These are phyloP conservation scores for Kentomonas sorsogonicus DNA, from an alignment of 208 protist genomes.

Conservation along the genomic window DNA sequence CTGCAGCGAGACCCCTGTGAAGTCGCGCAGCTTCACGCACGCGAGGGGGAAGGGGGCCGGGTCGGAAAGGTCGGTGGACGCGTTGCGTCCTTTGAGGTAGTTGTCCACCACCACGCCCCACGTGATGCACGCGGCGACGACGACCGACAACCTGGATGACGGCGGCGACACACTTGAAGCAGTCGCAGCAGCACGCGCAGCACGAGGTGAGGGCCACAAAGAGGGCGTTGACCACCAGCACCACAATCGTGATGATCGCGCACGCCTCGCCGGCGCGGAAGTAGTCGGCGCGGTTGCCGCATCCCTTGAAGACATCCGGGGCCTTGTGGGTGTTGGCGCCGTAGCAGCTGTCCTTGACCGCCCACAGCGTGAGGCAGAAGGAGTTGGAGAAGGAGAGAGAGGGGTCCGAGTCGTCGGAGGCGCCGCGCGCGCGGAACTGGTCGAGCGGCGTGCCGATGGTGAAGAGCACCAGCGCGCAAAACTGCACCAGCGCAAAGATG, in stretches of 20 bases:
- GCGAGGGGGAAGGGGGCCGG: constrained; percentile 6
- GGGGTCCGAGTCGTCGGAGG: constrained; percentile 11
- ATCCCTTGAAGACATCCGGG: constrained; percentile 18
- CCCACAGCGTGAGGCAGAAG: constrained; percentile 48
- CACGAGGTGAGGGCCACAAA: constrained; percentile 24
- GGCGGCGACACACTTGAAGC: constrained; percentile 24
- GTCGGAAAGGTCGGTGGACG: not conserved
- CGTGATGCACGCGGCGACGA: constrained; percentile 14
- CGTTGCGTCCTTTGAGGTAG: constrained; percentile 12
- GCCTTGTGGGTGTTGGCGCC: constrained; percentile 13
- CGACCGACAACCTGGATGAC: constrained; percentile 24
- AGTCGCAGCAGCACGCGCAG: constrained; percentile 35
- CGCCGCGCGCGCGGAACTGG: constrained; percentile 12
- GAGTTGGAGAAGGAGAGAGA: constrained; percentile 8
- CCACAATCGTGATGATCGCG: constrained; percentile 26
- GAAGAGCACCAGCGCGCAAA: constrained; percentile 9
- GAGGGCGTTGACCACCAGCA: constrained; percentile 9
- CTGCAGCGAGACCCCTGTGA: not conserved
- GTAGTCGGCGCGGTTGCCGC: constrained; percentile 14
- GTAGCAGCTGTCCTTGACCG: constrained; percentile 29
- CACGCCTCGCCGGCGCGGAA: constrained; percentile 41
- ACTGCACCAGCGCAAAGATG: constrained; percentile 13
- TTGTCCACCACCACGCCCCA: constrained; percentile 30
- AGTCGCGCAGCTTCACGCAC: constrained; percentile 12
- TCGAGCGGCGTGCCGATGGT: constrained; percentile 12